Base-by-base conservation (phyloP, 176 grass and related monocot species). In the Juncus effusus region DNA sequence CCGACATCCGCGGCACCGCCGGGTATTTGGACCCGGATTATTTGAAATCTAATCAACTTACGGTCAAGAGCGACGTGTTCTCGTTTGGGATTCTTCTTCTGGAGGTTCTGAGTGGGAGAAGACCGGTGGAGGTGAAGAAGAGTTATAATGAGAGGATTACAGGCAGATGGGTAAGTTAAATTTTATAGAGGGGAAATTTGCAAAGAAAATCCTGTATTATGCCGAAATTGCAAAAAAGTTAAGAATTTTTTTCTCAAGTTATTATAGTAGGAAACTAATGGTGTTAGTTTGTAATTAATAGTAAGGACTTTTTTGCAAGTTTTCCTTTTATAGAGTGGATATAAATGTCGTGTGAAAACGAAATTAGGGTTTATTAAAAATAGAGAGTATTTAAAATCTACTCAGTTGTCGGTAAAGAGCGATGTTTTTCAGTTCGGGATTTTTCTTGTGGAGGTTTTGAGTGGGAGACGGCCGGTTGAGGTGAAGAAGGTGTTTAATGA, bases 341-440 rank as follows among this genome's bases (percentile, higher is more conserved):
- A 28, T 28, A 1, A 28, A 28, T 28, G 19, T 28, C 19, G 19
- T 28, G 19, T 28, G 19, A 28, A 28, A 28, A 28, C 19, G 19
- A 28, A 28, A 0, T 28, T 28, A 28, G 19, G 19, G 19, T 28
- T 28, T 28, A 28, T 28, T 28, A 28, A 28, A 28, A 28, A 28
- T 28, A 28, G 19, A 47, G 76, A 90, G 16, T 90, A 86, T 40
- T n/a, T 64, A 0, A 76, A 7, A 11, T 71, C 59, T 0, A 35
- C 3, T 73, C 76, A 78, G 55, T 73, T 91, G 14, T 86, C 83
- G 41, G 38, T 47, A 8, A 91, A 86, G 78, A 83, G 76, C 47
- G 87, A 91, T 44, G 80, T 86, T 16, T 91, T 83, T 73, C 54
- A 79, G 39, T 91, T 91, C 67, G 87, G 87, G 40, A 65, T 86